phyloP scores from a whole-genome alignment of 768 basidiomycete genomes.

The Cantharellus cinnabarinus region DNA sequence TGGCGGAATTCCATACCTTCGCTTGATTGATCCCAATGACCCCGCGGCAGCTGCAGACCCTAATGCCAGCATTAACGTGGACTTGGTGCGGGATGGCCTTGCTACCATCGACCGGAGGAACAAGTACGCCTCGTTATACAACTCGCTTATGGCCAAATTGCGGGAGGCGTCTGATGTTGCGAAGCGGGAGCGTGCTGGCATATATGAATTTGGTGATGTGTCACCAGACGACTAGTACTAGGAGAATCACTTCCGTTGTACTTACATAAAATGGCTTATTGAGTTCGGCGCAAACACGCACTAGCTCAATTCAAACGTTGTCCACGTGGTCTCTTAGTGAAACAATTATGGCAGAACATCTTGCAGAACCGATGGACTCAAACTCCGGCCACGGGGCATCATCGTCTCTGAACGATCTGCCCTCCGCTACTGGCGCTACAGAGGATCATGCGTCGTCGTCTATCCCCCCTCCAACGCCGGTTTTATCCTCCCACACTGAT shows the following conservation, averaged over 20 bases:
- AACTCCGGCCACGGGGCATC: too few species aligned
- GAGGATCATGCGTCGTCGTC: not conserved
- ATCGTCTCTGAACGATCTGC: too few species aligned
- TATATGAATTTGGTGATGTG: conserved; percentile 84
- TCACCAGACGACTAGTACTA: conserved; percentile 45
- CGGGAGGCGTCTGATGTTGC: conserved; percentile 40
- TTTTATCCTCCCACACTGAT: not conserved
- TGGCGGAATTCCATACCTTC: conserved; percentile 57
- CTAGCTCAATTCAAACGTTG: too few species aligned
- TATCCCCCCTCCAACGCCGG: not conserved
- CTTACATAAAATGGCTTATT: not conserved
- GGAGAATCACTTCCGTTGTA: not conserved
- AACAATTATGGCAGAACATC: not conserved
- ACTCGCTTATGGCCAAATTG: conserved; percentile 43
- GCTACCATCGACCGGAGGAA: conserved; percentile 60
- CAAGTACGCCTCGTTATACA: conserved; percentile 49
- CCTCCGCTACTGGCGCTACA: not conserved
- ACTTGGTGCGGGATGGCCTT: conserved; percentile 73
- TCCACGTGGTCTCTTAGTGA: not conserved
- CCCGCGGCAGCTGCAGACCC: conserved; percentile 47
- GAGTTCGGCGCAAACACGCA: too few species aligned
- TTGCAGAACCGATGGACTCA: too few species aligned
- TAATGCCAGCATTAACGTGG: conserved; percentile 65
- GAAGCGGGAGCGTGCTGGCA: conserved; percentile 55
- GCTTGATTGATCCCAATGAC: conserved; percentile 78